Base-by-base conservation (phyloP, 2,329 filamentous ascomycete species). In the Fusarium sp. region DNA sequence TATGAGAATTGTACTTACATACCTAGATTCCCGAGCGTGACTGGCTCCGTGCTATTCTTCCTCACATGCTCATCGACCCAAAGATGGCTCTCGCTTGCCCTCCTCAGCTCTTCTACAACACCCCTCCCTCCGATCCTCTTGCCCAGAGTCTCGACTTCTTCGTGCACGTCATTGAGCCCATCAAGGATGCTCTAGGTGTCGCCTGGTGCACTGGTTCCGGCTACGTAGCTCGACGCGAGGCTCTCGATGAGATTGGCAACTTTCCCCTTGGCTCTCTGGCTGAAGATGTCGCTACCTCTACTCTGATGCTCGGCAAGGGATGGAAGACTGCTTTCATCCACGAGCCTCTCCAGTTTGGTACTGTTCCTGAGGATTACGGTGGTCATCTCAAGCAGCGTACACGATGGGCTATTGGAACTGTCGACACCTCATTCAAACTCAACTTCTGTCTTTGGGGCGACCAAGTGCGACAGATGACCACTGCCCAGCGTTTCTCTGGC, bases 171-270 rank as follows among this genome's bases (percentile, higher is more conserved):
- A 83, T 84, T 39, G 82, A 84, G 74, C 82, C 82, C 33, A 83
- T 84, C 76, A 84, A 84, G 78, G 82, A 84, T 60, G 73, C 82
- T n/a, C 77, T 84, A 44, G 82, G 85, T 50, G 85, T 87, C 6
- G 87, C 87, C n/a, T 88, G 87, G 84, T 90, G 87, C 70, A 88
- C 86, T n/a, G 88, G 89, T 6, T 90, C 88, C 7, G 89, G 89
- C 8, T 91, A 89, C 68, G 79, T 88, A 6, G 83, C 85, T 28
- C 86, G 88, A 5, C 86, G 88, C n/a, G 78, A 83, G 54, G 88
- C 89, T 7, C 79, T 91, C 6, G 85, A 88, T 18, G 81, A 86
- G 20, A 89, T 91, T 63, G 88, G 87, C 69, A 87, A 88, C 69
- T 90, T 89, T 66, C 88, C 88, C 0, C 82, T 86, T 2, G 87